Percentiles rank a stretch among this genome's conserved stretches.
Conservation (phyloP, 306 rosid species). For the Alnus glutinosa region DNA sequence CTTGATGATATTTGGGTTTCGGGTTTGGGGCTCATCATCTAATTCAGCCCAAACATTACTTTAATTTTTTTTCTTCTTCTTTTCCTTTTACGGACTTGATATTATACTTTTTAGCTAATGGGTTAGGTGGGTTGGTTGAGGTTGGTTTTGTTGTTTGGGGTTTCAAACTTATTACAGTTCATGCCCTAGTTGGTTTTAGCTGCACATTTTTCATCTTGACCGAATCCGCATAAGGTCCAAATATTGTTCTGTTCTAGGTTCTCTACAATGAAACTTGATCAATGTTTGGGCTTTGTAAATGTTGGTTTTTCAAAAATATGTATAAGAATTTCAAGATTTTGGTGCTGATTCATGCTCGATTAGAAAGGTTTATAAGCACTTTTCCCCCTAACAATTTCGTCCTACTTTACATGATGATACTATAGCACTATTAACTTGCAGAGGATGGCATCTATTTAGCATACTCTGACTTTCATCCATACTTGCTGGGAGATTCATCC, state of each 20-base stretch:
- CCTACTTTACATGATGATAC: constrained; percentile 28
- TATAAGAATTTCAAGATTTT: background rate
- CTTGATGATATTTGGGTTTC: background rate
- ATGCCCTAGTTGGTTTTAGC: background rate
- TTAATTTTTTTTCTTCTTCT: background rate
- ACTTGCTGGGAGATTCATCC: constrained; percentile 83
- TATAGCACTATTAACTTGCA: constrained; percentile 41
- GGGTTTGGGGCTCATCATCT: background rate
- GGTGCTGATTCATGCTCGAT: constrained; percentile 6
- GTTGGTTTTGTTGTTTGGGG: background rate
- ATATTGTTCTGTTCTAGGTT: background rate
- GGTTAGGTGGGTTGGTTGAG: background rate
- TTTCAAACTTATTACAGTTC: background rate
- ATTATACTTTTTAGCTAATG: background rate
- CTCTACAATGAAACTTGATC: background rate
- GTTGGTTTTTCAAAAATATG: background rate
- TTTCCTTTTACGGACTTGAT: too few relatives aligned
- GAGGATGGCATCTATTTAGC: constrained; percentile 92
- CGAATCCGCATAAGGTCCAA: background rate
- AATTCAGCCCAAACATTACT: background rate
- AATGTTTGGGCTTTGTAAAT: background rate
- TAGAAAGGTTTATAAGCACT: background rate
- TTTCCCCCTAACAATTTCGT: constrained; percentile 2
- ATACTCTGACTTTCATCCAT: constrained; percentile 79
- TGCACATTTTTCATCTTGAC: constrained; percentile 1